Conservation (phyloP, 768 basidiomycete genomes). For the Pulveroboletus sp. region DNA sequence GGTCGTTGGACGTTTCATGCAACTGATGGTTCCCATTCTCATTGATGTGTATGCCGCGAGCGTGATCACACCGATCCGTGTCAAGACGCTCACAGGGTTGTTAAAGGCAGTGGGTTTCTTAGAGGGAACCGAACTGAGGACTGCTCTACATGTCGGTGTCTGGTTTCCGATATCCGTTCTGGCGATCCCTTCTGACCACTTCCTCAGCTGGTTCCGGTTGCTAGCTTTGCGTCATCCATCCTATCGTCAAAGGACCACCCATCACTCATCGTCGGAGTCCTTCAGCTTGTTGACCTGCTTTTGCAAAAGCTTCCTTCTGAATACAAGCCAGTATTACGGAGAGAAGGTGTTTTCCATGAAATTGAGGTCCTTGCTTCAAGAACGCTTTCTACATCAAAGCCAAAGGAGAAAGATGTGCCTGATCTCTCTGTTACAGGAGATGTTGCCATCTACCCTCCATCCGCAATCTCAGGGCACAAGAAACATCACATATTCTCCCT, state of each 20-base stretch:
- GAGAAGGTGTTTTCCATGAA: constrained; percentile 96
- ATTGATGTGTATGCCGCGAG: constrained; percentile 99
- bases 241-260: constrained; percentile 90
- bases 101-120: constrained; percentile 91
- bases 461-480: constrained; percentile 60
- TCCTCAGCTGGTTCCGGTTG: constrained; percentile 82
- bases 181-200: constrained; percentile 7
- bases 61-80: constrained; percentile 80
- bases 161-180: neutral
- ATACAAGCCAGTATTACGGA: constrained; percentile 84
- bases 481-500: constrained; percentile 64
- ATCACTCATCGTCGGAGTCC: constrained; percentile 77
- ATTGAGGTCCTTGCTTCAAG: constrained; percentile 74
- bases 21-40: constrained; percentile 85
- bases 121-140: constrained; percentile 68
- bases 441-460: constrained; percentile 35
- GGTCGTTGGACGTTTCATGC: constrained; percentile 84
- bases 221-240: constrained; percentile 92
- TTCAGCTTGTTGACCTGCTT: constrained; percentile 92
- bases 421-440: constrained; percentile 37
- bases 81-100: constrained; percentile 83
- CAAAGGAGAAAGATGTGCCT: constrained; percentile 42
- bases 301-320: constrained; percentile 77
- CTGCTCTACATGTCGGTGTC: constrained; percentile 68
- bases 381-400: constrained; percentile 49